Evolutionary conservation across 192 early-diverging fungal species (phyloP), one percentile per base, ranked within the genome.

Genomic region (Coemansia reversa): DNA sequence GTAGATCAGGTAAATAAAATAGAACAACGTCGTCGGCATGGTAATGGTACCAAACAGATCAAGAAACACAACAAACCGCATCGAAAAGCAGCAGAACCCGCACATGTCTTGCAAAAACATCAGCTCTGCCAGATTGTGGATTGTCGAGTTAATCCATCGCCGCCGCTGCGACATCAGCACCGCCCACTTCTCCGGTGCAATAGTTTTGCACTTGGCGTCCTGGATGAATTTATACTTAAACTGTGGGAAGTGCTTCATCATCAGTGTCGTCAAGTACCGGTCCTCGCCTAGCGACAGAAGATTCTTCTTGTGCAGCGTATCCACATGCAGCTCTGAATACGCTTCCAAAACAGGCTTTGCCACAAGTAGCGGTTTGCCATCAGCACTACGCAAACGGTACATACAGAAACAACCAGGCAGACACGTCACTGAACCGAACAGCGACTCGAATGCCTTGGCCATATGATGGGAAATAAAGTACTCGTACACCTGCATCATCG

Each of bases 71-170:
- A 98, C 87, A 72, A 98, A 98, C 30, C 94, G 90, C 94, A 99
- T 96, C 4, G 95, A 96, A 74, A 98, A 94, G 81, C 92, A 98
- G 82, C 92, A 96, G 79, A 94, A 93, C 6, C 95, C 95, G 63
- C 97, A 98, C 72, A 98, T 84, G 63, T 96, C 87, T 5, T 51
- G 84, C 23, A 97, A 67, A 57, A 89, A 86, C 58, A 95, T 71
- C n/a, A 98, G 83, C 76, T 98, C 96, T 48, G 93, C 81, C 63
- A 96, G 71, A 67, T 98, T 98, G 78, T 98, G 96, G n/a, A 98
- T 89, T 0, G 96, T 98, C 20, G 94, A 97, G 83, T 98, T 98
- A 82, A 98, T 98, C 96, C 96, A 98, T 6, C 96, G 90, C 69
- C 96, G 92, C 48, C 96, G 87, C 82, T 99, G 97, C 8, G 96